Percentiles rank a stretch among this genome's conserved stretches.
phyloP scores from a whole-genome alignment of 805 yeast genomes.

The Debaryomyces maramus region DNA sequence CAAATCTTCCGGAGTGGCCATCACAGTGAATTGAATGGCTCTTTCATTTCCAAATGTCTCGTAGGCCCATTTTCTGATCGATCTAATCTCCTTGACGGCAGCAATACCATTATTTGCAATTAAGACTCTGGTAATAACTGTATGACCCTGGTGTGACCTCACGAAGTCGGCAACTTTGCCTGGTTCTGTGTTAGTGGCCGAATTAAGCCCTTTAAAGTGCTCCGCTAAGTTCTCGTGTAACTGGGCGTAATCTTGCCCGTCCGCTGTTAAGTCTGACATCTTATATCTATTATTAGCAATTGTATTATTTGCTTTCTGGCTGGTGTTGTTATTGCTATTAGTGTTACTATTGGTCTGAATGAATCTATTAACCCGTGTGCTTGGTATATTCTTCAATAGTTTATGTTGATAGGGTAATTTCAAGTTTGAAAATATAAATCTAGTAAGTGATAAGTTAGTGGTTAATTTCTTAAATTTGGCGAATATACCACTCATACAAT shows the following conservation, averaged over 20 bases:
- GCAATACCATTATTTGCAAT: slow-evolving; percentile 99
- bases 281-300: not conserved
- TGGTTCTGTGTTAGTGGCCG: slow-evolving; percentile 76
- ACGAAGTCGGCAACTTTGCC: slow-evolving; percentile 82
- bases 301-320: not conserved
- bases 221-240: slow-evolving; percentile 51
- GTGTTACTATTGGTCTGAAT: not conserved
- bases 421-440: not conserved
- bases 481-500: slow-evolving; percentile 2
- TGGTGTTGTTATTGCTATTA: not conserved
- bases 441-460: slow-evolving; percentile 3
- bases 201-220: slow-evolving; percentile 81
- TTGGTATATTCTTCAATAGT: not conserved
- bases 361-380: not conserved
- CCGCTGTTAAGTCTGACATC: slow-evolving; percentile 3
- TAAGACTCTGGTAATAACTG: slow-evolving; percentile 82
- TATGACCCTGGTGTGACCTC: slow-evolving; percentile 84
- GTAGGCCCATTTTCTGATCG: slow-evolving; percentile 98
- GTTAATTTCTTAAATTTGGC: slow-evolving; percentile 1
- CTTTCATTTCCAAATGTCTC: slow-evolving; percentile 97
- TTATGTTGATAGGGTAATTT: not conserved
- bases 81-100: slow-evolving; percentile 97
- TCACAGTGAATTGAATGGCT: slow-evolving; percentile 90
- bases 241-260: slow-evolving; percentile 19
- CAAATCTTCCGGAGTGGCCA: slow-evolving; percentile 99